A percentile compares a stretch with the other conserved stretches of the same genome.
These are phyloP conservation scores for Pyrrhoderma noxium DNA, from an alignment of 1,284 basidiomycete species.

Conservation along the genomic window DNA sequence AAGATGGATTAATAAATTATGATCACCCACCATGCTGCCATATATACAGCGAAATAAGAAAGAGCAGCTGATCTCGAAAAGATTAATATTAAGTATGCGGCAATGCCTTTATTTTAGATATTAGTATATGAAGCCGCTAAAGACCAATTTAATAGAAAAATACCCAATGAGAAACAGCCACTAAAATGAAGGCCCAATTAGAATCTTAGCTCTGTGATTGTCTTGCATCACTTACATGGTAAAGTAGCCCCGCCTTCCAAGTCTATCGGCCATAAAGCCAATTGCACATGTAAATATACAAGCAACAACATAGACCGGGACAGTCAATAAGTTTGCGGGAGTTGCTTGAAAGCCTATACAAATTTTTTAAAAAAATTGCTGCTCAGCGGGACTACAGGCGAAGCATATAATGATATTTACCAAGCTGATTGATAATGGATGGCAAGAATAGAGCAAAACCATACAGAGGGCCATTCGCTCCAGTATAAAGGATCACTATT, in stretches of 20 bases:
- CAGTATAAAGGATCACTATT: slow-evolving; percentile 50
- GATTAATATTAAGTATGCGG: slow-evolving; percentile 66
- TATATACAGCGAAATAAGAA: slow-evolving; percentile 63
- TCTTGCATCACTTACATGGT: slow-evolving; percentile 44
- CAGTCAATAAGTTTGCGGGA: slow-evolving; percentile 62
- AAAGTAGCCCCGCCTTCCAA: slow-evolving; percentile 50
- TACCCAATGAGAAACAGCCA: background rate
- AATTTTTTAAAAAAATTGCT: background rate
- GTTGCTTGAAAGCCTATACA: slow-evolving; percentile 56
- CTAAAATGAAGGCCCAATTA: background rate
- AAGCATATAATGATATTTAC: slow-evolving; percentile 17
- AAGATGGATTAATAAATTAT: background rate
- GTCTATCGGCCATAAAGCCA: slow-evolving; percentile 54
- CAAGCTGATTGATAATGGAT: slow-evolving; percentile 59
- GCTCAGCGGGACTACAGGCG: background rate
- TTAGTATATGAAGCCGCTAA: background rate
- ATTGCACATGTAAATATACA: slow-evolving; percentile 58
- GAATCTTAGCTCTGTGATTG: background rate
- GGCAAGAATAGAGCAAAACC: slow-evolving; percentile 70
- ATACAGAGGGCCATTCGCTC: slow-evolving; percentile 59
- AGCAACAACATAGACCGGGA: slow-evolving; percentile 61
- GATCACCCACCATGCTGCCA: slow-evolving; percentile 46
- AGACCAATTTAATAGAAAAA: slow-evolving; percentile 35
- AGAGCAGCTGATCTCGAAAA: slow-evolving; percentile 51
- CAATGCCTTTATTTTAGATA: slow-evolving; percentile 30